phyloP scores from a whole-genome alignment of 306 rosid species.

The Cicer pinnatifidum region DNA sequence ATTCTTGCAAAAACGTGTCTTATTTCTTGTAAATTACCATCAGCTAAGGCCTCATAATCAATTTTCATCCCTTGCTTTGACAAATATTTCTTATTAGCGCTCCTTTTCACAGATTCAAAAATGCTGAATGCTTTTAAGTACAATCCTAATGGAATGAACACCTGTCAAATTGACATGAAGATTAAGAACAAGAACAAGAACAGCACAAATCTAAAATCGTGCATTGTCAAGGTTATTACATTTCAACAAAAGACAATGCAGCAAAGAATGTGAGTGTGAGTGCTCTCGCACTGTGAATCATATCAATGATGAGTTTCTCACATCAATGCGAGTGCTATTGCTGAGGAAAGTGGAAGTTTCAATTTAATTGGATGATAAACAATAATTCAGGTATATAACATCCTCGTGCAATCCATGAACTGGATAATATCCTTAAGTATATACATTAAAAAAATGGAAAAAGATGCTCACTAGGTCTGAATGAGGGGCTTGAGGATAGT shows the following conservation, averaged over 20 bases:
- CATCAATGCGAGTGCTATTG: constrained; percentile 3
- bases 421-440: constrained; percentile 27
- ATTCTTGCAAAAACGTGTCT: constrained; percentile 78
- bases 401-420: neutral
- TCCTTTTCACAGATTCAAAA: constrained; percentile 52
- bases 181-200: constrained; percentile 3
- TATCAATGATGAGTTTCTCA: neutral
- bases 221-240: neutral
- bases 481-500: constrained; percentile 69
- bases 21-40: constrained; percentile 57
- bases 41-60: constrained; percentile 56
- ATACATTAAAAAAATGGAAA: constrained; percentile 2
- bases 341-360: neutral
- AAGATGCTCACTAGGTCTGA: constrained; percentile 62
- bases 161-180: constrained; percentile 57
- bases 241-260: neutral
- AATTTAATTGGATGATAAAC: neutral
- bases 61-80: constrained; percentile 66
- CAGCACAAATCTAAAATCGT: constrained; percentile 7
- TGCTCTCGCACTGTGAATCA: neutral
- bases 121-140: constrained; percentile 54
- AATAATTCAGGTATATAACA: constrained; percentile 14
- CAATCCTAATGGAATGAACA: constrained; percentile 60
- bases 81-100: constrained; percentile 44
- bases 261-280: neutral